These are phyloP conservation scores for Corynascus novoguineensis DNA, from an alignment of 495 filamentous ascomycete species.

Conservation along the genomic window DNA sequence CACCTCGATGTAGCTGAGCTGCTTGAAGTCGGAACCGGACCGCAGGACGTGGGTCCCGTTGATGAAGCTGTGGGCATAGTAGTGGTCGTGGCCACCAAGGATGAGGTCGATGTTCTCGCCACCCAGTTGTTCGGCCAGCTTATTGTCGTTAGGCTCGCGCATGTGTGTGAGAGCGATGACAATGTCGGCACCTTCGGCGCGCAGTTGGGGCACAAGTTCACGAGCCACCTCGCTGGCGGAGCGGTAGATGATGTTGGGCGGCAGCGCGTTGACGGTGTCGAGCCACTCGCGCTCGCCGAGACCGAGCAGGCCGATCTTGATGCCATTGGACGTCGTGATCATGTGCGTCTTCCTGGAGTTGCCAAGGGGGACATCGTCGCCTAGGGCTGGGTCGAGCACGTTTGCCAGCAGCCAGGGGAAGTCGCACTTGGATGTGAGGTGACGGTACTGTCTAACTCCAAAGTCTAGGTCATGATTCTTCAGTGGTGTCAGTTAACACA, in stretches of 20 bases:
- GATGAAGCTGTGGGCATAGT: slow-evolving; percentile 67
- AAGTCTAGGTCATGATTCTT: slow-evolving; percentile 92
- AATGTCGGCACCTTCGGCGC: slow-evolving; percentile 72
- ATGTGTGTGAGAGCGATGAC: slow-evolving; percentile 78
- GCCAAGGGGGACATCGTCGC: slow-evolving; percentile 60
- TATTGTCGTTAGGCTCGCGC: slow-evolving; percentile 79
- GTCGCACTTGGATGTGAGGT: slow-evolving; percentile 65
- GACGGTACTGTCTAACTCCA: slow-evolving; percentile 70
- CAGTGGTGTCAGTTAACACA: not conserved
- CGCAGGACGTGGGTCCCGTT: slow-evolving; percentile 76
- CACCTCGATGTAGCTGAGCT: slow-evolving; percentile 80
- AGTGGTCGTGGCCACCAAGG: slow-evolving; percentile 86
- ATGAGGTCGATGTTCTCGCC: slow-evolving; percentile 71
- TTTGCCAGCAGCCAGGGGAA: slow-evolving; percentile 92
- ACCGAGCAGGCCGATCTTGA: slow-evolving; percentile 81
- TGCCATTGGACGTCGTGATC: slow-evolving; percentile 69
- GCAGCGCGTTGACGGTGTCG: slow-evolving; percentile 79
- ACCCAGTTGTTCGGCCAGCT: slow-evolving; percentile 63
- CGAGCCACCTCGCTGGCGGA: slow-evolving; percentile 66
- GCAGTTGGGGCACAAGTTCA: slow-evolving; percentile 62
- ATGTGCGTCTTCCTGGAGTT: slow-evolving; percentile 65
- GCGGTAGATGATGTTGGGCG: slow-evolving; percentile 72
- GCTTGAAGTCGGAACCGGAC: slow-evolving; percentile 84
- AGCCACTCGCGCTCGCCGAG: slow-evolving; percentile 75
- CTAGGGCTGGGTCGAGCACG: slow-evolving; percentile 71